These are phyloP conservation scores for Alternaria conjuncta DNA, from an alignment of 2,329 filamentous ascomycete species.

Conservation along the genomic window DNA sequence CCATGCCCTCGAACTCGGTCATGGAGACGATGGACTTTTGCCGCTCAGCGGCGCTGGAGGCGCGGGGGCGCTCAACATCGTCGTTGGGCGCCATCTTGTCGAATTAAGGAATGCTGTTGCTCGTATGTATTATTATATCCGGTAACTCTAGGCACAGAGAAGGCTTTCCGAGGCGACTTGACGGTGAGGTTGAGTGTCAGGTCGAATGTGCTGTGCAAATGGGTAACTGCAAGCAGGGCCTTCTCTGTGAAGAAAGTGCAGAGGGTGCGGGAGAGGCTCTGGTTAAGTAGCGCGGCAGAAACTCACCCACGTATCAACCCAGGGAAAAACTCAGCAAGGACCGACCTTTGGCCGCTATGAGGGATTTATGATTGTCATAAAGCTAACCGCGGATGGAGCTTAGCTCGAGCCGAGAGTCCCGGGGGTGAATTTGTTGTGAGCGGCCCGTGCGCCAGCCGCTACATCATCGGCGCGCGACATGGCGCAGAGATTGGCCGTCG, in stretches of 20 bases:
- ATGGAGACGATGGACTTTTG: conserved; percentile 45
- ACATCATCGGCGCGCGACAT: conserved; percentile 17
- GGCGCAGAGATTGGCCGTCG: conserved; percentile 19
- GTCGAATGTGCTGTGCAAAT: conserved; percentile 36
- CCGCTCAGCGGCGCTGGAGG: conserved; percentile 38
- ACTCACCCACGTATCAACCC: conserved; percentile 18
- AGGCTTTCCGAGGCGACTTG: conserved; percentile 34
- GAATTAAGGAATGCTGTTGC: conserved; percentile 28
- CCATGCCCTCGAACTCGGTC: conserved; percentile 55
- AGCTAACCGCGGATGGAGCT: conserved; percentile 19
- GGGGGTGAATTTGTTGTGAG: conserved; percentile 18
- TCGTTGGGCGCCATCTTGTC: conserved; percentile 35
- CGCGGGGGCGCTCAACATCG: conserved; percentile 45
- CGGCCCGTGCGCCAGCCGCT: conserved; percentile 18
- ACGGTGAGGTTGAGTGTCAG: conserved; percentile 22
- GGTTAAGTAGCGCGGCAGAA: conserved; percentile 27
- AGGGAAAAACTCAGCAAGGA: conserved; percentile 38
- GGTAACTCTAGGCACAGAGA: conserved; percentile 32
- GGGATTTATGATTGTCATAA: conserved; percentile 22
- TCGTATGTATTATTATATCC: conserved; percentile 25
- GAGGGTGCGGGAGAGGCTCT: conserved; percentile 28
- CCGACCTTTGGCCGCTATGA: conserved; percentile 25
- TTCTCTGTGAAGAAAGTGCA: conserved; percentile 33
- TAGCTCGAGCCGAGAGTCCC: conserved; percentile 21
- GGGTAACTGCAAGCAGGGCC: conserved; percentile 37